Evolutionary conservation across 306 rosid genomes (phyloP).

Genomic region (Dalbergia cochinchinensis): DNA sequence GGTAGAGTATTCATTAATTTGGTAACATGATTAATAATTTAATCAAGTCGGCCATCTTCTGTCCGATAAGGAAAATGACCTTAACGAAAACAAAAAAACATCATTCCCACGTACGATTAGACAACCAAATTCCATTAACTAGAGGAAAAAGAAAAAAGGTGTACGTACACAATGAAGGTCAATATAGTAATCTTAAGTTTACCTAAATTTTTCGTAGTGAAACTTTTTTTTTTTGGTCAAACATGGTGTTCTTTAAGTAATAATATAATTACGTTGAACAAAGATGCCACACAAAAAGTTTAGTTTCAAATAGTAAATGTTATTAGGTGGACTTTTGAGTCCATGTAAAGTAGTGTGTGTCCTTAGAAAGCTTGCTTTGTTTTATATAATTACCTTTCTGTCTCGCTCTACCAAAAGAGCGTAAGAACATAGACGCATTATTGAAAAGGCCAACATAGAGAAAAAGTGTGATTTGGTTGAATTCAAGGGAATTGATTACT

Average conservation of each 20-base stretch:
- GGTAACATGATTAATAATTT: constrained; percentile 48
- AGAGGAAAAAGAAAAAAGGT: neutral
- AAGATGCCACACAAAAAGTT: constrained; percentile 18
- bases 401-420: constrained; percentile 34
- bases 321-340: constrained; percentile 52
- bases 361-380: constrained; percentile 37
- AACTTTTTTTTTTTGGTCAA: neutral
- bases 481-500: constrained; percentile 38
- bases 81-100: neutral
- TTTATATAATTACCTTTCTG: constrained; percentile 41
- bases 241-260: constrained; percentile 18
- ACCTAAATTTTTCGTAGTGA: neutral
- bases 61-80: constrained; percentile 44
- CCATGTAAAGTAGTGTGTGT: constrained; percentile 42
- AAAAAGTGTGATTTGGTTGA: constrained; percentile 55
- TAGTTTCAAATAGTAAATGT: constrained; percentile 32
- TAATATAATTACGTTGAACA: neutral
- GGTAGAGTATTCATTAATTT: constrained; percentile 41
- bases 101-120: constrained; percentile 21
- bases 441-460: constrained; percentile 42
- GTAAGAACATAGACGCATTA: constrained; percentile 37
- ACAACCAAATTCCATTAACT: constrained; percentile 18
- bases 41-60: constrained; percentile 29
- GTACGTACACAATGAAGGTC: constrained; percentile 18
- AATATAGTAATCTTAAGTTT: constrained; percentile 18